These are phyloP conservation scores for Micractinium sp. DNA, from an alignment of 139 green algal species.

Conservation along the genomic window DNA sequence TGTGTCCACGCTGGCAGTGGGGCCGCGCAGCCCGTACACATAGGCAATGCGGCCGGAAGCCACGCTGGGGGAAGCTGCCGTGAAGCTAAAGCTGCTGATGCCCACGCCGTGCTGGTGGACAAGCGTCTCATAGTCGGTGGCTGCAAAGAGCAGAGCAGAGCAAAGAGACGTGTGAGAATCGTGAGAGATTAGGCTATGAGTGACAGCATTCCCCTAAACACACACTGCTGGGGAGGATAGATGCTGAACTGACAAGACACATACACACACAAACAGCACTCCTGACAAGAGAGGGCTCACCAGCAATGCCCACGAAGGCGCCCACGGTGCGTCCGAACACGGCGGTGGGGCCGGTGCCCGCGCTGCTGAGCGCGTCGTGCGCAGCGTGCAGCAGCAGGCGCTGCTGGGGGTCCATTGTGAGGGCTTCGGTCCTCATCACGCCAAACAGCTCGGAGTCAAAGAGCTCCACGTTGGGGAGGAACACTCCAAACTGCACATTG, in stretches of 20 bases:
- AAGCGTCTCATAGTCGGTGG: constrained; percentile 74
- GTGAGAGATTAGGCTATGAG: too few relatives aligned
- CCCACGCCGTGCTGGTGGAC: constrained; percentile 40
- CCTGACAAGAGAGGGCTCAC: neutral
- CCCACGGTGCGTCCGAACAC: constrained; percentile 41
- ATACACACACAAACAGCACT: neutral
- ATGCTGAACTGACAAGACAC: neutral
- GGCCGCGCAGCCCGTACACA: constrained; percentile 67
- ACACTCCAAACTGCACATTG: constrained; percentile 65
- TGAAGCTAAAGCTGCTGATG: constrained; percentile 54
- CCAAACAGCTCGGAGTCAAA: constrained; percentile 68
- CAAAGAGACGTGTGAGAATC: too few relatives aligned
- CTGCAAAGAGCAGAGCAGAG: constrained; percentile 1
- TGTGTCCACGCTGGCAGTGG: constrained; percentile 78
- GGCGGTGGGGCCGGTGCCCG: neutral
- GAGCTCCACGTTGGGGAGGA: constrained; percentile 47
- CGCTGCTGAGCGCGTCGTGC: constrained; percentile 44
- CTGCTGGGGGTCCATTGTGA: constrained; percentile 80
- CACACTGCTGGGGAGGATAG: neutral
- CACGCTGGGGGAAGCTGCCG: constrained; percentile 74
- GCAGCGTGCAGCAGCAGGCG: constrained; percentile 73
- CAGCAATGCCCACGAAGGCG: constrained; percentile 75
- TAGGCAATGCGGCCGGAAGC: constrained; percentile 71
- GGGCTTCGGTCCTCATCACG: constrained; percentile 50
- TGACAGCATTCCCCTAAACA: too few relatives aligned